Percentiles rank a stretch among this genome's conserved stretches.
phyloP scores from a whole-genome alignment of 2,329 filamentous ascomycete species.

The Mycosphaerella sp. region DNA sequence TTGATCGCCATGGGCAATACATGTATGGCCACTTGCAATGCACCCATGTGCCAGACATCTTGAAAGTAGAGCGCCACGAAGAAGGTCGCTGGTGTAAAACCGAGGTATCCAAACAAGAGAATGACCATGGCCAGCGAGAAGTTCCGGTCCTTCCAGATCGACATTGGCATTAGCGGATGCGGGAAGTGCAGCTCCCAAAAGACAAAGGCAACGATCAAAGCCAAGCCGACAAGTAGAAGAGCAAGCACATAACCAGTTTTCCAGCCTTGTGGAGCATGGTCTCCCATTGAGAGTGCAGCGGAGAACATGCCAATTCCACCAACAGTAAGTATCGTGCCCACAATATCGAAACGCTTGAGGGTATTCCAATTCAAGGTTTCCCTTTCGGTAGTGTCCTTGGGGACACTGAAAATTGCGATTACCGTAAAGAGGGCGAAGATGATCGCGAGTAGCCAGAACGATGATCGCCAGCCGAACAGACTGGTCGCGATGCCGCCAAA shows the following conservation, averaged over 20 bases:
- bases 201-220: conserved; percentile 52
- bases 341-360: conserved; percentile 53
- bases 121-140: conserved; percentile 57
- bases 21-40: conserved; percentile 55
- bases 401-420: conserved; percentile 56
- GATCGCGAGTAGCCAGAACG: conserved; percentile 56
- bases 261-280: conserved; percentile 57
- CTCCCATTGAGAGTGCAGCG: conserved; percentile 51
- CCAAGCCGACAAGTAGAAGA: conserved; percentile 53
- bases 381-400: conserved; percentile 47
- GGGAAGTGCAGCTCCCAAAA: conserved; percentile 54
- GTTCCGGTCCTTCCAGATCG: conserved; percentile 55
- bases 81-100: conserved; percentile 42
- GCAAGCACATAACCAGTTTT: conserved; percentile 55
- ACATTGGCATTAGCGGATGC: conserved; percentile 47
- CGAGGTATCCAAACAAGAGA: conserved; percentile 55
- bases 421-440: conserved; percentile 56
- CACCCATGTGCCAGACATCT: conserved; percentile 45
- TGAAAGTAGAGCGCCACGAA: conserved; percentile 61
- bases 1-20: conserved; percentile 60
- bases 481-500: conserved; percentile 56
- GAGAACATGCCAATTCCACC: conserved; percentile 61
- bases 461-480: conserved; percentile 57
- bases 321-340: conserved; percentile 56
- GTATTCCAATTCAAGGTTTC: conserved; percentile 42